Evolutionary conservation across 2,329 filamentous ascomycete genomes (phyloP).

Genomic region (Cytospora mali): DNA sequence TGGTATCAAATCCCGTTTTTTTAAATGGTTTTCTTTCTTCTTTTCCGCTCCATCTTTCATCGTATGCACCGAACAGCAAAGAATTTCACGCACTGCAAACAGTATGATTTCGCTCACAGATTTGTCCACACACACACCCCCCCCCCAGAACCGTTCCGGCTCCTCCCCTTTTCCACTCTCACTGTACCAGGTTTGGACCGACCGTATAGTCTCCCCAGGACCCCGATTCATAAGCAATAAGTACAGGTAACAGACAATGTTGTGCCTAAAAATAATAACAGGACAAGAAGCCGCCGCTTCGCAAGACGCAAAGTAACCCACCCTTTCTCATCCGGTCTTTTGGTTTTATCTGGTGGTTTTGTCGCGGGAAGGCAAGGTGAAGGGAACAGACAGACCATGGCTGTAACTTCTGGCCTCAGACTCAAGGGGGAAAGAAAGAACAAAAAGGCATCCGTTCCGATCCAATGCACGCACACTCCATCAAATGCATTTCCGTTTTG

Average conservation of each 20-base stretch:
- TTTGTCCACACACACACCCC: too few species aligned
- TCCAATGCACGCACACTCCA: constrained; percentile 10
- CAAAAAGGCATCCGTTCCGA: neutral
- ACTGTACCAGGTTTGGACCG: neutral
- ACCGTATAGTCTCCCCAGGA: constrained; percentile 2
- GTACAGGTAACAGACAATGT: neutral
- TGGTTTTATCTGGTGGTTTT: constrained; percentile 1
- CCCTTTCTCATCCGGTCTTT: constrained; percentile 3
- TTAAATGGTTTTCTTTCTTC: too few species aligned
- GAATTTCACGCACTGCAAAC: too few species aligned
- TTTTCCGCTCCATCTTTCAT: neutral
- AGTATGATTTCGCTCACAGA: too few species aligned
- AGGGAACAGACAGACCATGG: constrained; percentile 11
- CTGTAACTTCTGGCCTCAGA: constrained; percentile 12
- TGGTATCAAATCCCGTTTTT: too few species aligned
- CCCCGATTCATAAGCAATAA: neutral
- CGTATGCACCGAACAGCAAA: neutral
- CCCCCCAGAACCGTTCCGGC: neutral
- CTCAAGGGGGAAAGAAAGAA: neutral
- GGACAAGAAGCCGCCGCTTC: constrained; percentile 22
- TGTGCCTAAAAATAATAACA: constrained; percentile 18
- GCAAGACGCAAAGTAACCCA: constrained; percentile 1
- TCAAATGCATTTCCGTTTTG: constrained; percentile 20
- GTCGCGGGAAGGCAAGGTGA: constrained; percentile 8
- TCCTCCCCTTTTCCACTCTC: neutral